Percentiles rank a stretch among this genome's conserved stretches.
Evolutionary conservation across 2,329 filamentous ascomycete genomes (phyloP).

Genomic region (Paracoccidioides brasiliensis): DNA sequence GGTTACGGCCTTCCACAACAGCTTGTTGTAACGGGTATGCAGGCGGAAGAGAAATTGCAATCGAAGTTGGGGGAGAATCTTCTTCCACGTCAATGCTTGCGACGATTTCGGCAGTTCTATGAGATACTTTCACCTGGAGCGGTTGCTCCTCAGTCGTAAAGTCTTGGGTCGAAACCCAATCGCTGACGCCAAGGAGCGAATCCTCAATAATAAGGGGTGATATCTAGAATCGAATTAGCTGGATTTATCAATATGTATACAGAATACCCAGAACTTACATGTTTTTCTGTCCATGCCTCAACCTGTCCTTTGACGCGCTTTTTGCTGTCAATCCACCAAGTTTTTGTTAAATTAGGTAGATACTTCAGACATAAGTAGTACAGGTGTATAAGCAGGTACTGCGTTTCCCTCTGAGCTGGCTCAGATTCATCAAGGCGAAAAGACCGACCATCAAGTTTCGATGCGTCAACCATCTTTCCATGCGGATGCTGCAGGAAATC

Average conservation of each 20-base stretch:
- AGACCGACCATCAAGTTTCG: constrained; percentile 55
- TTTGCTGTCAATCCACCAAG: constrained; percentile 72
- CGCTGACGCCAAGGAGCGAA: constrained; percentile 26
- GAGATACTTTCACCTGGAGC: constrained; percentile 57
- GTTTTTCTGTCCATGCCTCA: constrained; percentile 73
- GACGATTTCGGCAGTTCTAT: constrained; percentile 59
- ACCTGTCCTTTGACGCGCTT: constrained; percentile 68
- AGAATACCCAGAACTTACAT: constrained; percentile 50
- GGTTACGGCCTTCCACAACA: constrained; percentile 60
- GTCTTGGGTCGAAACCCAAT: constrained; percentile 33
- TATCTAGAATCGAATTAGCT: constrained; percentile 18
- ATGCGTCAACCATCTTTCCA: constrained; percentile 55
- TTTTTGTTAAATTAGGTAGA: constrained; percentile 63
- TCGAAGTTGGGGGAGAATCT: constrained; percentile 63
- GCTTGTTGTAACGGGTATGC: constrained; percentile 75
- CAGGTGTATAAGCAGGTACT: constrained; percentile 73
- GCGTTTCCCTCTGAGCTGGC: constrained; percentile 56
- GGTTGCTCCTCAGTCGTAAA: constrained; percentile 38
- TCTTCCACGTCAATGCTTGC: constrained; percentile 85
- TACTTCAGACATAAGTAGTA: constrained; percentile 73
- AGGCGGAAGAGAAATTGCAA: constrained; percentile 66
- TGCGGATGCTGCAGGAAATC: constrained; percentile 70
- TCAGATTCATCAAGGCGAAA: constrained; percentile 51
- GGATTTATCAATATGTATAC: neutral
- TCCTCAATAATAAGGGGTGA: constrained; percentile 31